Conservation (phyloP, 1,284 basidiomycete genomes). For the Erythrobasidium hasegawianum region DNA sequence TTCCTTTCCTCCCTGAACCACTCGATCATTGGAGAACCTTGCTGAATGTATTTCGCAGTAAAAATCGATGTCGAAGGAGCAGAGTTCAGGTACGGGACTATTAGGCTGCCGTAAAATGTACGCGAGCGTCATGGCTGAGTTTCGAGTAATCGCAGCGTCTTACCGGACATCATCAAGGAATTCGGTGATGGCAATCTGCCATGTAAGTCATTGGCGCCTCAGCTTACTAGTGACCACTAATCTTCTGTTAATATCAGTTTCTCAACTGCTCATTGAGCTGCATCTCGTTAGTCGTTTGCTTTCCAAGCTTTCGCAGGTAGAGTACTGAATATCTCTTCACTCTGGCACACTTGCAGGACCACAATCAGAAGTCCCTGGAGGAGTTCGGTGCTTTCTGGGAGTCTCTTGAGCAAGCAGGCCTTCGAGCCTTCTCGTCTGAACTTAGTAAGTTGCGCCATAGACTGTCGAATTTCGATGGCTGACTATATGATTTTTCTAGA, state of each 20-base stretch:
- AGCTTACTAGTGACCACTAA: too few species aligned
- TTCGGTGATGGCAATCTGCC: slow-evolving; percentile 26
- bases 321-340: too few species aligned
- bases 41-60: slow-evolving; percentile 50
- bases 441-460: slow-evolving; percentile 24
- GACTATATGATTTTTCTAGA: too few species aligned
- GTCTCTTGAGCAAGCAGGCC: slow-evolving; percentile 57
- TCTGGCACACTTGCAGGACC: too few species aligned
- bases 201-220: too few species aligned
- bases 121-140: too few species aligned
- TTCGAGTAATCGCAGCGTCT: neutral
- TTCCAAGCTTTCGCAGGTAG: slow-evolving; percentile 58
- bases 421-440: slow-evolving; percentile 56
- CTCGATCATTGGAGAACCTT: neutral
- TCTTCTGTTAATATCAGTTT: too few species aligned
- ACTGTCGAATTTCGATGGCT: too few species aligned
- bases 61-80: slow-evolving; percentile 30
- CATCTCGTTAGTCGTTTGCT: slow-evolving; percentile 59
- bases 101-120: too few species aligned
- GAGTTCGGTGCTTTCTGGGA: slow-evolving; percentile 58
- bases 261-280: slow-evolving; percentile 57
- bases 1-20: neutral
- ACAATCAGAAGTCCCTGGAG: slow-evolving; percentile 32
- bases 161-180: slow-evolving; percentile 22
- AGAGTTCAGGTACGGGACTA: slow-evolving; percentile 12